Base-by-base conservation (phyloP, 768 basidiomycete species). In the Lentinula lateritia region DNA sequence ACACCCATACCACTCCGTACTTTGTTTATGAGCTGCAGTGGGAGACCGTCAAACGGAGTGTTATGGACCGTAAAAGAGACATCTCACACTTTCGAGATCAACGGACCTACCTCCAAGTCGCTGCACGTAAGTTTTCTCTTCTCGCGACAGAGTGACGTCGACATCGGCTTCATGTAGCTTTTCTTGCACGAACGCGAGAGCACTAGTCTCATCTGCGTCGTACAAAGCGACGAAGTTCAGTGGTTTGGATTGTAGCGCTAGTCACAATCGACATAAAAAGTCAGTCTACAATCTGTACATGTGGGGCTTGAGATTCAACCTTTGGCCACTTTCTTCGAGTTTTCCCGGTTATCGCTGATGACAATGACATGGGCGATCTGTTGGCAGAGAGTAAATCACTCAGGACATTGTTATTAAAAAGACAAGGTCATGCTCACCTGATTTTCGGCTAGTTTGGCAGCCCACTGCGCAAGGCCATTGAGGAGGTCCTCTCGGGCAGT, bases 341-440 rank as follows among this genome's bases (percentile, higher is more conserved):
- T 90, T 67, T 94, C 93, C 32, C 90, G 84, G 66, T 93, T 94
- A 70, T 98, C 93, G 66, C 92, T 92, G 48, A 95, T 76, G 38
- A 98, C 85, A 52, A 99, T 78, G 50, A 97, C 93, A 72, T 98
- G 95, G 0, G 96, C 96, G 61, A 93, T 78, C 92, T 94, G 63
- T 23, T 45, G 20, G 58, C 46, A 32, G 46, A n/a, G 36, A 52
- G 60, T 48, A n/a, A 50, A 6, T 36, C 3, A 28, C 3, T 28
- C 28, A 28, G 38, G 2, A 6, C 38, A 43, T 52, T 28, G 16
- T 38, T 20, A 52, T 39, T 28, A 38, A 8, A 20, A 13, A 57
- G 28, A 38, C 34, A 23, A 52, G 23, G 45, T 35, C 10, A 6
- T 6, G 64, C 75, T 48, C 61, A 92, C 92, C 77, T 89, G 83